Evolutionary conservation across 108 stramenopile genomes (phyloP).

Genomic region (Pelagomonas calceolata): DNA sequence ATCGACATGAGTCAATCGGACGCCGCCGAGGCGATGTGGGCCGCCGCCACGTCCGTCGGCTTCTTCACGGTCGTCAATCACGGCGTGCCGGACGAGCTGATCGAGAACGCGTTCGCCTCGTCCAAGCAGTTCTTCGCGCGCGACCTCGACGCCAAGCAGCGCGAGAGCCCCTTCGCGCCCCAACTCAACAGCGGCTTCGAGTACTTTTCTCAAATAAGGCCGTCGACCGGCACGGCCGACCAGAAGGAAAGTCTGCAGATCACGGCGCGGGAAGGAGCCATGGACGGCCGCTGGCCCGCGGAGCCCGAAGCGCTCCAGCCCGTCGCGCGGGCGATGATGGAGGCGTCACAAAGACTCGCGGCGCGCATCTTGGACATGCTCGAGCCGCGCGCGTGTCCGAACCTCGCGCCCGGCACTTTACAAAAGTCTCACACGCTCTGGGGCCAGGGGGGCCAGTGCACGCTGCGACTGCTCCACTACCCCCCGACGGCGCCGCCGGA

Average conservation of each 20-base stretch:
- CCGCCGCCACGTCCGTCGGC: not conserved
- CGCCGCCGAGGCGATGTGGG: not conserved
- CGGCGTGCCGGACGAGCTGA: slow-evolving; percentile 26
- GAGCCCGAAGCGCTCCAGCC: not conserved
- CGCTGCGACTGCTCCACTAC: slow-evolving; percentile 42
- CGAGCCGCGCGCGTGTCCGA: slow-evolving; percentile 24
- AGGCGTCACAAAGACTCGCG: slow-evolving; percentile 26
- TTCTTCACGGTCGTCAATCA: slow-evolving; percentile 22
- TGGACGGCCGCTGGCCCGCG: slow-evolving; percentile 47
- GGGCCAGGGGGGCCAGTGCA: slow-evolving; percentile 42
- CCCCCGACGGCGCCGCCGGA: slow-evolving; percentile 24
- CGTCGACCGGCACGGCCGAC: slow-evolving; percentile 28
- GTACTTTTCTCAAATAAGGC: slow-evolving; percentile 30
- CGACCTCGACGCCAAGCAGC: slow-evolving; percentile 18
- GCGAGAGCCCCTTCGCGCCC: slow-evolving; percentile 28
- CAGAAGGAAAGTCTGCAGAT: slow-evolving; percentile 46
- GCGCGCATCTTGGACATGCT: slow-evolving; percentile 21
- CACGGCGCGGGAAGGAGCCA: slow-evolving; percentile 35
- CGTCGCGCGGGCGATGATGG: slow-evolving; percentile 10
- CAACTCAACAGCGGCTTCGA: slow-evolving; percentile 36
- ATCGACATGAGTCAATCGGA: not conserved
- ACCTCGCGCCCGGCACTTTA: slow-evolving; percentile 14
- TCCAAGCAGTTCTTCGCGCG: slow-evolving; percentile 30
- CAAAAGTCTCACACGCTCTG: slow-evolving; percentile 14
- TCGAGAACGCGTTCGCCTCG: slow-evolving; percentile 26